Conservation (phyloP, 176 grass and related monocot genomes). For the Ananas comosus region DNA sequence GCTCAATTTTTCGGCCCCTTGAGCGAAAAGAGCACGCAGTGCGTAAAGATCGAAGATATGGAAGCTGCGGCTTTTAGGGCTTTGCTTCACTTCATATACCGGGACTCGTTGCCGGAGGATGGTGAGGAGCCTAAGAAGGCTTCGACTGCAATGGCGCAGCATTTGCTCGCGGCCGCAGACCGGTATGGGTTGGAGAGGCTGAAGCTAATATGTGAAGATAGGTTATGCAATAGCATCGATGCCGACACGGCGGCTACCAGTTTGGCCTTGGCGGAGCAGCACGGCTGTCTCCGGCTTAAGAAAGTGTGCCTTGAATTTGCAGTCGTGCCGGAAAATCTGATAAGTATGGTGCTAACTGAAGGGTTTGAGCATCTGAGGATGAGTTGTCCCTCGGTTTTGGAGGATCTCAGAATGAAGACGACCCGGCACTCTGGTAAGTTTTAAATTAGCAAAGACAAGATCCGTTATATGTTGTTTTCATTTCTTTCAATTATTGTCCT, state of each 20-base stretch:
- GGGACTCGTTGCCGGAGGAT: conserved; percentile 16
- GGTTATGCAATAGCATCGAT: conserved; percentile 13
- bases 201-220: conserved; percentile 30
- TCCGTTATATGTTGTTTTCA: too few species aligned
- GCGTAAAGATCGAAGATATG: not conserved
- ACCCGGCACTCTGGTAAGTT: too few species aligned
- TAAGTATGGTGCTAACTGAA: conserved; percentile 4
- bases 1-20: conserved; percentile 25
- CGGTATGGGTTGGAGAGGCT: conserved; percentile 29
- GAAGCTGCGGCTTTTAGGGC: conserved; percentile 22
- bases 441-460: too few species aligned
- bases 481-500: too few species aligned
- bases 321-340: not conserved
- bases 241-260: not conserved
- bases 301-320: not conserved
- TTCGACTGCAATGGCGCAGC: not conserved
- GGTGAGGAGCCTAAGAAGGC: too few species aligned
- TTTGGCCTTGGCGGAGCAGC: not conserved
- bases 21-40: conserved; percentile 12
- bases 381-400: conserved; percentile 7
- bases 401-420: not conserved
- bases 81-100: conserved; percentile 38
- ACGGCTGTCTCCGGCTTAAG: not conserved
- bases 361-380: conserved; percentile 10
- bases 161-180: conserved; percentile 34